phyloP scores from a whole-genome alignment of 768 basidiomycete genomes.

The Piloderma croceum region DNA sequence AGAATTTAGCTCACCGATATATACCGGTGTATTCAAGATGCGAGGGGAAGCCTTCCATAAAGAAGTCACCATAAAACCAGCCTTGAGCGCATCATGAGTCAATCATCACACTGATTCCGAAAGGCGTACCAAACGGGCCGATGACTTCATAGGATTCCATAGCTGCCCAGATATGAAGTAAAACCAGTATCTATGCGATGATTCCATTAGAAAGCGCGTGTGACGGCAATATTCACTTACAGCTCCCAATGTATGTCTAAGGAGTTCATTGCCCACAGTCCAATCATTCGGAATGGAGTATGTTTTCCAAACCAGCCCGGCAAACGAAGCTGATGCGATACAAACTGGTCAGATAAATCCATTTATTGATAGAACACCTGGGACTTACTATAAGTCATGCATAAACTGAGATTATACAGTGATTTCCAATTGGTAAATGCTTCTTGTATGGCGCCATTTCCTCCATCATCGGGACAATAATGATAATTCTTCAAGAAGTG shows the following conservation, averaged over 20 bases:
- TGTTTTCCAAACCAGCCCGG: conserved; percentile 84
- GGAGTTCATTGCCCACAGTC: conserved; percentile 80
- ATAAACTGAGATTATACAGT: conserved; percentile 86
- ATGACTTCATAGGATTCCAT: conserved; percentile 88
- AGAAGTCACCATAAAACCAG: conserved; percentile 99
- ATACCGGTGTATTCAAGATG: conserved; percentile 95
- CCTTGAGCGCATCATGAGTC: conserved; percentile 39
- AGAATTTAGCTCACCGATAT: conserved; percentile 57
- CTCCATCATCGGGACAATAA: conserved; percentile 66
- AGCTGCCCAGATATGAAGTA: conserved; percentile 87
- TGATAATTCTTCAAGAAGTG: conserved; percentile 95
- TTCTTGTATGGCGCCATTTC: conserved; percentile 78
- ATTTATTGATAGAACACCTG: conserved; percentile 5
- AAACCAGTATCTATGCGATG: conserved; percentile 61
- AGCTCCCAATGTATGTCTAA: conserved; percentile 83
- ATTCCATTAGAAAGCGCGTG: conserved; percentile 4
- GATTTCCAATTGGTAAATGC: conserved; percentile 95
- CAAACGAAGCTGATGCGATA: conserved; percentile 62
- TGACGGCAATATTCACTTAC: conserved; percentile 41
- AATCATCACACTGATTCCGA: neutral
- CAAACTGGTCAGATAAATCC: conserved; percentile 4
- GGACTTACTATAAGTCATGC: conserved; percentile 85
- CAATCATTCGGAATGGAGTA: conserved; percentile 79
- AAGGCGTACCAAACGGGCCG: conserved; percentile 74
- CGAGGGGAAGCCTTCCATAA: conserved; percentile 88